Evolutionary conservation across 176 grass and related monocot genomes (phyloP).

Genomic region (Rhynchospora breviuscula): DNA sequence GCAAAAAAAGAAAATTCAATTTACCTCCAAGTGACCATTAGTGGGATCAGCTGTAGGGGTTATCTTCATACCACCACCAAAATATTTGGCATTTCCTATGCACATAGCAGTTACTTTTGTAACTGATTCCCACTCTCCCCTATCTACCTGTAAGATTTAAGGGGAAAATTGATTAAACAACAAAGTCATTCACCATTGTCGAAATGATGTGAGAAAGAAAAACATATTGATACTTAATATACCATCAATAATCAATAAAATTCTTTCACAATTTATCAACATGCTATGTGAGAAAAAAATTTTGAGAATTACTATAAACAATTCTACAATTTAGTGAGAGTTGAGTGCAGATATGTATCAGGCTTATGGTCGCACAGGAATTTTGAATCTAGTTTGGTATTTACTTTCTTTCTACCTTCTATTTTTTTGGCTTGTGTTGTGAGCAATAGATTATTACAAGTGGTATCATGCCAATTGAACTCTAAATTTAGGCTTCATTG

Average conservation of each 20-base stretch:
- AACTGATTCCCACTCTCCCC: slow-evolving; percentile 62
- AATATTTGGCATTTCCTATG: slow-evolving; percentile 91
- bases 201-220: too few species aligned
- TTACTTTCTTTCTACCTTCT: not conserved
- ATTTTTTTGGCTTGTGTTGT: not conserved
- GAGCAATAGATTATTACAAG: not conserved
- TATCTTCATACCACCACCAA: slow-evolving; percentile 94
- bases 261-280: not conserved
- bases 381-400: not conserved
- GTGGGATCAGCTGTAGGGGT: slow-evolving; percentile 72
- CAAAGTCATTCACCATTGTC: not conserved
- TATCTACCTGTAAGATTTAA: slow-evolving; percentile 57
- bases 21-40: slow-evolving; percentile 76
- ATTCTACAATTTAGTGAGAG: not conserved
- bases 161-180: not conserved
- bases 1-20: slow-evolving; percentile 1
- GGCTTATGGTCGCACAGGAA: not conserved
- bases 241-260: too few species aligned
- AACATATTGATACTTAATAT: too few species aligned
- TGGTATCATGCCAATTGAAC: not conserved
- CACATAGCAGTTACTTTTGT: slow-evolving; percentile 74
- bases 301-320: not conserved
- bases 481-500: not conserved
- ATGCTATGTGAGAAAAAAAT: not conserved
- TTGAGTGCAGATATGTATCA: not conserved